A percentile compares a stretch with the other conserved stretches of the same genome.
phyloP scores from a whole-genome alignment of 805 yeast species.

The Citeromyces matritensis region DNA sequence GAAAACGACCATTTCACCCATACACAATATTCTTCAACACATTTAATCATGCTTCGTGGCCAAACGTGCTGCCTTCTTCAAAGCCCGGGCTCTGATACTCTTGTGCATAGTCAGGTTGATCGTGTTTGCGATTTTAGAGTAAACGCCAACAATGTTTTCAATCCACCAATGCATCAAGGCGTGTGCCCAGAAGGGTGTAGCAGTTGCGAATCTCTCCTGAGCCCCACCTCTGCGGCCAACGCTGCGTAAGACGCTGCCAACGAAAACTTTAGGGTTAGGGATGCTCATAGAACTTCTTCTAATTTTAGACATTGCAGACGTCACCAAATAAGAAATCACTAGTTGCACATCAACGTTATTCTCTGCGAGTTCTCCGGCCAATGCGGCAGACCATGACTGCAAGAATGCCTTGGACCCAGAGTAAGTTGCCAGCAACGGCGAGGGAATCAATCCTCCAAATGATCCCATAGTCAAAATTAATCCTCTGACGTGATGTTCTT shows the following conservation, averaged over 20 bases:
- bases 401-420: slow-evolving; percentile 94
- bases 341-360: slow-evolving; percentile 74
- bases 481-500: slow-evolving; percentile 33
- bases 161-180: slow-evolving; percentile 81
- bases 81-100: slow-evolving; percentile 68
- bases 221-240: slow-evolving; percentile 87
- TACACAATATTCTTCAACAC: too few relatives aligned
- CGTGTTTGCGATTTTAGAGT: slow-evolving; percentile 49
- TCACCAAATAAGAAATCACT: slow-evolving; percentile 76
- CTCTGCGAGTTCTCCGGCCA: slow-evolving; percentile 68
- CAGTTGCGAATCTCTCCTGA: slow-evolving; percentile 74
- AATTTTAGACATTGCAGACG: slow-evolving; percentile 92
- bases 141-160: slow-evolving; percentile 72
- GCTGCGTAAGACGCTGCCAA: slow-evolving; percentile 46
- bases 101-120: slow-evolving; percentile 68
- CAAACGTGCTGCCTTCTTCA: slow-evolving; percentile 48
- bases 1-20: too few relatives aligned
- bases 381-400: slow-evolving; percentile 83
- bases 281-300: slow-evolving; percentile 58
- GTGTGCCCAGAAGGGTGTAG: slow-evolving; percentile 89
- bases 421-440: slow-evolving; percentile 85
- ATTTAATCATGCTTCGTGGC: too few relatives aligned
- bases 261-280: slow-evolving; percentile 76
- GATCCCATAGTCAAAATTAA: slow-evolving; percentile 92
- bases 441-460: slow-evolving; percentile 86